These are phyloP conservation scores for Penicillium thymicola DNA, from an alignment of 2,329 filamentous ascomycete species.

Conservation along the genomic window DNA sequence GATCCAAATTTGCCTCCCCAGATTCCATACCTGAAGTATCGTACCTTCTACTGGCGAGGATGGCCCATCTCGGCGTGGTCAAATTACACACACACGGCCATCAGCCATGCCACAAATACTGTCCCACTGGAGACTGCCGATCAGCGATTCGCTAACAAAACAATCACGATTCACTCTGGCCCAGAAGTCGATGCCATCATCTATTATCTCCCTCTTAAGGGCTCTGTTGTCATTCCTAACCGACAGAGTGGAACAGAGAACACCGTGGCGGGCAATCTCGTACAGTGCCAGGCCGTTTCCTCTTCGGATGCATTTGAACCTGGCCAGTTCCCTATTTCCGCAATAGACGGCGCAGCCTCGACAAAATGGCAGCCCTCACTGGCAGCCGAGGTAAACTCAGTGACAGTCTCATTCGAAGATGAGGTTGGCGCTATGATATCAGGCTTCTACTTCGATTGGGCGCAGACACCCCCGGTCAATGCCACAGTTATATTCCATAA, in stretches of 20 bases:
- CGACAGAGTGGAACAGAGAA: slow-evolving; percentile 54
- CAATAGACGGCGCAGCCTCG: slow-evolving; percentile 63
- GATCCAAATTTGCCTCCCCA: slow-evolving; percentile 65
- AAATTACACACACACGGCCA: slow-evolving; percentile 63
- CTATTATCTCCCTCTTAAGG: slow-evolving; percentile 49
- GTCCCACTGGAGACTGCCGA: slow-evolving; percentile 52
- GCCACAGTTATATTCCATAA: slow-evolving; percentile 58
- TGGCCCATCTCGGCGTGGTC: slow-evolving; percentile 60
- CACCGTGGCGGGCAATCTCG: slow-evolving; percentile 59
- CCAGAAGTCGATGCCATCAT: slow-evolving; percentile 39
- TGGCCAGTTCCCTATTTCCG: slow-evolving; percentile 67
- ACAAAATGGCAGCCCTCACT: slow-evolving; percentile 64
- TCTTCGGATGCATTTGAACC: slow-evolving; percentile 51
- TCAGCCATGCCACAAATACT: slow-evolving; percentile 51
- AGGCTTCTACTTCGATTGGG: slow-evolving; percentile 60
- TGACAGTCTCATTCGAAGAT: slow-evolving; percentile 56
- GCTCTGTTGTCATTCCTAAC: slow-evolving; percentile 56
- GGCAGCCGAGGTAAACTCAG: slow-evolving; percentile 50
- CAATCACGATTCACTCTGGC: slow-evolving; percentile 60
- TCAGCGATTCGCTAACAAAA: slow-evolving; percentile 48
- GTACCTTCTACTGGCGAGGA: slow-evolving; percentile 65
- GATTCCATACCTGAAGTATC: slow-evolving; percentile 58
- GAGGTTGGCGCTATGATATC: slow-evolving; percentile 30
- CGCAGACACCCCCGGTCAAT: slow-evolving; percentile 51
- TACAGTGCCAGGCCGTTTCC: slow-evolving; percentile 59